Conservation (phyloP, 805 yeast species). For the Scheffersomyces amazonensis region DNA sequence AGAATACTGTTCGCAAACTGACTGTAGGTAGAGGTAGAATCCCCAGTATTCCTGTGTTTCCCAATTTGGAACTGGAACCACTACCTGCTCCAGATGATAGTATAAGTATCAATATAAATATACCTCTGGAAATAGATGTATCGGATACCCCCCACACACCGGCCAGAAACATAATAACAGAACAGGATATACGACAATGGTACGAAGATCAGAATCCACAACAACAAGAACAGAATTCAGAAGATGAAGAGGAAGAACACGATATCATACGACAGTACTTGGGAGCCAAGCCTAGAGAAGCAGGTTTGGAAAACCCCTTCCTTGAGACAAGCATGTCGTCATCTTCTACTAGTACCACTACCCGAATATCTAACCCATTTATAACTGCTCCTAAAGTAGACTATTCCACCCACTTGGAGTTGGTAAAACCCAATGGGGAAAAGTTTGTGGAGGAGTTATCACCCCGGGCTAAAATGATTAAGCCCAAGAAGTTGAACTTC, state of each 20-base stretch:
- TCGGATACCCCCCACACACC: constrained; percentile 31
- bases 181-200: constrained; percentile 26
- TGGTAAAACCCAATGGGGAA: constrained; percentile 40
- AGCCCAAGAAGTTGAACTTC: constrained; percentile 38
- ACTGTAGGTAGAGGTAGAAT: background rate
- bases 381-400: constrained; percentile 10
- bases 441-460: constrained; percentile 24
- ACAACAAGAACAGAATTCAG: background rate
- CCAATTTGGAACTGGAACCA: background rate
- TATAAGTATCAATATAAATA: background rate
- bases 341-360: background rate
- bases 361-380: constrained; percentile 1
- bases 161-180: constrained; percentile 28
- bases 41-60: background rate
- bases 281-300: no score
- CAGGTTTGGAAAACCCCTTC: constrained; percentile 26
- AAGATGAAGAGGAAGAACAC: constrained; percentile 12
- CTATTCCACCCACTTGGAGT: constrained; percentile 37
- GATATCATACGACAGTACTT: constrained; percentile 1
- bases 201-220: constrained; percentile 9
- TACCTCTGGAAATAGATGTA: background rate
- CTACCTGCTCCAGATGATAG: background rate
- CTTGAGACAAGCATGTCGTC: constrained; percentile 3
- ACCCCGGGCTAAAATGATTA: constrained; percentile 26
- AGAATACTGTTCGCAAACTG: background rate